Base-by-base conservation (phyloP, 805 yeast genomes). In the Candida sithepensis region DNA sequence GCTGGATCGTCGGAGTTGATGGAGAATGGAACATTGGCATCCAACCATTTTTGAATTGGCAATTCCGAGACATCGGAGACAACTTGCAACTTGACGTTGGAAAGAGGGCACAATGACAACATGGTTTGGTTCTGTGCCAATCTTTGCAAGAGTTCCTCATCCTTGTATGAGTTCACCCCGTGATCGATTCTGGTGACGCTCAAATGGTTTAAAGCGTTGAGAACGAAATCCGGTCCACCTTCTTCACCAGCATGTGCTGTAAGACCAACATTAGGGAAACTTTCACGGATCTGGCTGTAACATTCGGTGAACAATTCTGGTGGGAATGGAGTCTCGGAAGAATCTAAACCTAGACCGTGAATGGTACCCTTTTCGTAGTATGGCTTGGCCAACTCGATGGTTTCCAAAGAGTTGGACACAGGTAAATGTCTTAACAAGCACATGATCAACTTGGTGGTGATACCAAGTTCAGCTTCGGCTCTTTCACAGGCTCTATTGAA, bases 221-320 rank as follows among this genome's bases (percentile, higher is more conserved):
- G 49, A 23, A 87, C 86, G 55, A 71, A 85, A n/a, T 79, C 75
- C 38, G 88, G 81, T 53, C 84, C 88, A 45, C 92, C 95, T 70
- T 88, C 95, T 67, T 88, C 96, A 58, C 96, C 96, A 2, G 94
- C 95, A 60, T 88, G 96, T 2, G 96, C 92, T 33, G 95, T 88
- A 46, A 85, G 71, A 36, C 80, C 75, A 46, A 83, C 75, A 21
- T 77, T 67, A 21, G 84, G 79, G 58, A 72, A 77, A 38, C 70
- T 60, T 21, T 70, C 67, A 46, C 70, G 71, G 7, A 85, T 75
- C 19, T 63, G 58, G 9, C 65, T 56, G 63, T 82, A 88, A 62
- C 89, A 82, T 42, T 84, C 86, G 13, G 67, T 68, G 59, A 86
- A 88, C 42, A 84, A 60, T 43, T 77, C 73, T 10, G 96, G 92